These are phyloP conservation scores for Pleurotus tuoliensis DNA, from an alignment of 768 basidiomycete species.

Conservation along the genomic window DNA sequence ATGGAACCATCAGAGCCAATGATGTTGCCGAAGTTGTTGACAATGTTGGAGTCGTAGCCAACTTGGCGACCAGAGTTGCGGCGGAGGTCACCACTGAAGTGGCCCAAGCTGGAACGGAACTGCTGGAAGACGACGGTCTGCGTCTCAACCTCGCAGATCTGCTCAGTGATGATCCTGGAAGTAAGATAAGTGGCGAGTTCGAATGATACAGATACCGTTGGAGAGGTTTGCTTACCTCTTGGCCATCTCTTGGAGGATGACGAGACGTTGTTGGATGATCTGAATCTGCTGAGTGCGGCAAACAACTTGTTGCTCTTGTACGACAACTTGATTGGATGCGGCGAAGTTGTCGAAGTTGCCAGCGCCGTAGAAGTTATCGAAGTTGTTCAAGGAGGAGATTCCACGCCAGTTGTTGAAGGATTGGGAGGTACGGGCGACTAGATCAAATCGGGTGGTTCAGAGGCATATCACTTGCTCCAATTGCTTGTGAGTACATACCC, in stretches of 20 bases:
- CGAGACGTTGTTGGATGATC: constrained; percentile 43
- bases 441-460: background rate
- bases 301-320: constrained; percentile 30
- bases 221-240: constrained; percentile 28
- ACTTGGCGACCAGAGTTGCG: constrained; percentile 34
- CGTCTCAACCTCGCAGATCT: constrained; percentile 47
- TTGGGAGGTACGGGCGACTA: constrained; percentile 12
- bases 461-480: background rate
- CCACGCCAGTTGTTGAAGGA: constrained; percentile 38
- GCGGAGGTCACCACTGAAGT: constrained; percentile 38
- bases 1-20: constrained; percentile 32
- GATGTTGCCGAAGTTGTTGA: constrained; percentile 29
- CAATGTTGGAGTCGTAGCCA: constrained; percentile 35
- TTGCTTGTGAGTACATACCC: constrained; percentile 15
- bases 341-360: constrained; percentile 37
- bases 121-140: constrained; percentile 43
- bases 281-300: constrained; percentile 33
- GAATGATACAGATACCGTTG: too few species aligned
- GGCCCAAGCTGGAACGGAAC: constrained; percentile 33
- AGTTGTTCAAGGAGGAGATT: constrained; percentile 29
- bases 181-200: background rate
- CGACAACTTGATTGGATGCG: constrained; percentile 28
- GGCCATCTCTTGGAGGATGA: constrained; percentile 42
- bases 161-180: constrained; percentile 39
- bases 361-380: constrained; percentile 44